Percentiles rank a stretch among this genome's conserved stretches.
phyloP scores from a whole-genome alignment of 2,329 filamentous ascomycete species.

The Talaromyces sp. region DNA sequence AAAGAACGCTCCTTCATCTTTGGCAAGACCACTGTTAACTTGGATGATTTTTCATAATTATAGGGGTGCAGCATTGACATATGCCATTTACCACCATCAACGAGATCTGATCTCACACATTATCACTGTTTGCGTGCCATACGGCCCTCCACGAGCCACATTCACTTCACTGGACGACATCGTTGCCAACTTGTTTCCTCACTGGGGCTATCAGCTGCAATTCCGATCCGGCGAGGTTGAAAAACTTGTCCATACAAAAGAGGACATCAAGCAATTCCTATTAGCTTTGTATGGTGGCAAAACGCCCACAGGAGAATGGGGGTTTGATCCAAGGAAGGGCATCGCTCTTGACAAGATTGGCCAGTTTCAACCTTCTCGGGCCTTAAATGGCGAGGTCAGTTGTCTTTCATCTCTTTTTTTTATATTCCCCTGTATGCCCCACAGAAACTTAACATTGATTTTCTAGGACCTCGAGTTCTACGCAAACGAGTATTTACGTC shows the following conservation, averaged over 20 bases:
- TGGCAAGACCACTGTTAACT: background rate
- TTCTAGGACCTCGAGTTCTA: constrained; percentile 68
- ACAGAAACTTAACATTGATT: background rate
- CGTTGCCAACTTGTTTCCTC: constrained; percentile 54
- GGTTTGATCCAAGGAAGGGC: constrained; percentile 59
- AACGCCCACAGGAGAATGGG: constrained; percentile 50
- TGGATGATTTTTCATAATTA: background rate
- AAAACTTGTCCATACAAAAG: constrained; percentile 50
- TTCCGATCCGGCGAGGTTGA: constrained; percentile 66
- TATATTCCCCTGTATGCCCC: background rate
- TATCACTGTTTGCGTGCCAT: constrained; percentile 79
- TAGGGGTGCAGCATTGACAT: constrained; percentile 71
- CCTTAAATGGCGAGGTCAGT: constrained; percentile 58
- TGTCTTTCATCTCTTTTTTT: background rate
- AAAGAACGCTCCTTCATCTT: constrained; percentile 1
- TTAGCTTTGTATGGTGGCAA: constrained; percentile 65
- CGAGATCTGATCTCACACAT: constrained; percentile 67
- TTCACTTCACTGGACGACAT: constrained; percentile 57
- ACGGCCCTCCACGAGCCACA: constrained; percentile 48
- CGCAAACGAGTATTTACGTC: constrained; percentile 61
- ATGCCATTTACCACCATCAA: constrained; percentile 68
- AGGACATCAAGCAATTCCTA: constrained; percentile 65
- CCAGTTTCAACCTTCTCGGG: constrained; percentile 50
- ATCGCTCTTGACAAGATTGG: constrained; percentile 59
- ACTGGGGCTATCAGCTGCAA: constrained; percentile 81